phyloP scores from a whole-genome alignment of 2,329 filamentous ascomycete genomes.

The Neurospora sp. region DNA sequence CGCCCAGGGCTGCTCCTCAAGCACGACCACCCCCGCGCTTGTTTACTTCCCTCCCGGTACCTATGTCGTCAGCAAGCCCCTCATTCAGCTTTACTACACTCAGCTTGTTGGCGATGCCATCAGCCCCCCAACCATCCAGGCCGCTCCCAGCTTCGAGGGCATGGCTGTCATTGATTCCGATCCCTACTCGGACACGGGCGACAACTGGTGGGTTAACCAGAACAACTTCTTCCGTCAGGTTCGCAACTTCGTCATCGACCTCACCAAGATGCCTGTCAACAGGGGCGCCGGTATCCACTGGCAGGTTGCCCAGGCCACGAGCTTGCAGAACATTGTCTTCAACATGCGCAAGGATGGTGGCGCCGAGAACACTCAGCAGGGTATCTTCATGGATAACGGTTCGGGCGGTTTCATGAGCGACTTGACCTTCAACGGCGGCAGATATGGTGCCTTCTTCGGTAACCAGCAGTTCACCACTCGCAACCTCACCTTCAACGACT shows the following conservation, averaged over 20 bases:
- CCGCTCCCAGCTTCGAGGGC: conserved; percentile 59
- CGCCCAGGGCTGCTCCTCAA: conserved; percentile 70
- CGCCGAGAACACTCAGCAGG: conserved; percentile 57
- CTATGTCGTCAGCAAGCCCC: conserved; percentile 69
- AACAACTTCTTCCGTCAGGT: conserved; percentile 78
- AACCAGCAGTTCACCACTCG: conserved; percentile 83
- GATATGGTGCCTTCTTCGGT: conserved; percentile 67
- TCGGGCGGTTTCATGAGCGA: conserved; percentile 79
- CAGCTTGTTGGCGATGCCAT: conserved; percentile 78
- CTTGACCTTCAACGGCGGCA: conserved; percentile 73
- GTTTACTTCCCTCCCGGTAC: conserved; percentile 88
- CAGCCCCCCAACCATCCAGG: conserved; percentile 65
- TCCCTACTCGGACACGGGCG: conserved; percentile 61
- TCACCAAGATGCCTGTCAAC: conserved; percentile 52
- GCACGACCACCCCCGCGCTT: conserved; percentile 72
- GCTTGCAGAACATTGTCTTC: conserved; percentile 71
- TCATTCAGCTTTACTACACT: conserved; percentile 86
- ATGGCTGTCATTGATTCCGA: conserved; percentile 87
- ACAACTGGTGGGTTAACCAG: conserved; percentile 72
- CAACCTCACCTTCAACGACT: conserved; percentile 72
- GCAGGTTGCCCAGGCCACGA: conserved; percentile 78
- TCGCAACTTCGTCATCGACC: conserved; percentile 72
- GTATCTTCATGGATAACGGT: conserved; percentile 78
- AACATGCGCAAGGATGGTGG: conserved; percentile 62
- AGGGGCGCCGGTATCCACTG: conserved; percentile 67